Evolutionary conservation across 108 stramenopile genomes (phyloP), one percentile per base, ranked within the genome.

Genomic region (Conticribra weissflogii): DNA sequence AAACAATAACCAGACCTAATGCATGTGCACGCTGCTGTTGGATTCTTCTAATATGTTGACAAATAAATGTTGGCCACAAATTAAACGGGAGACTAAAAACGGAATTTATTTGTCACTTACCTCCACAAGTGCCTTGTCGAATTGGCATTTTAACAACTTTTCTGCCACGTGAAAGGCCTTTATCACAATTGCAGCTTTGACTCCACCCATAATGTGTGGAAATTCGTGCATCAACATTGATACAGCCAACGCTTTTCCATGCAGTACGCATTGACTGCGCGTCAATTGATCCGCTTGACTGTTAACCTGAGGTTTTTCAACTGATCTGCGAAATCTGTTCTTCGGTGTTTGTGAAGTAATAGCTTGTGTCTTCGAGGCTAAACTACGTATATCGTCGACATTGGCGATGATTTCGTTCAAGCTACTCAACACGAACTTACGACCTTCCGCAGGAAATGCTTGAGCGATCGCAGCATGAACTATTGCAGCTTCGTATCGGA

Each of bases 401-500:
- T 78, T 78, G n/a, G 69, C 68, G 30, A 45, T 41, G 44, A 78
- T 65, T 50, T 63, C 63, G n/a, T 69, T 70, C 58, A 78, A 57
- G 66, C 77, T 65, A 46, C 76, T 74, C 27, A 76, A 76, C 30
- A 85, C 64, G 28, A 90, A 54, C 24, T 82, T 64, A 31, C 85
- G 78, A 51, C 88, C 91, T 29, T 66, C 73, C 0, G 66, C 23
- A 2, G 94, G 94, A 76, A 88, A 88, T 3, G 72, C 62, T 14
- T 75, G 82, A 12, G 83, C 65, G n/a, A 95, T 68, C 0, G 91
- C 78, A 34, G 74, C 81, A 70, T 73, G 88, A 1, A 80, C 85
- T 22, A 84, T 74, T 16, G 91, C 91, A 45, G 94, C 88, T 78
- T 95, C 94, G 57, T 88, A 75, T 24, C 94, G 83, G 15, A 95